A percentile compares a stretch with the other conserved stretches of the same genome.
phyloP scores from a whole-genome alignment of 1,284 basidiomycete genomes.

The Butyriboletus appendiculatus region DNA sequence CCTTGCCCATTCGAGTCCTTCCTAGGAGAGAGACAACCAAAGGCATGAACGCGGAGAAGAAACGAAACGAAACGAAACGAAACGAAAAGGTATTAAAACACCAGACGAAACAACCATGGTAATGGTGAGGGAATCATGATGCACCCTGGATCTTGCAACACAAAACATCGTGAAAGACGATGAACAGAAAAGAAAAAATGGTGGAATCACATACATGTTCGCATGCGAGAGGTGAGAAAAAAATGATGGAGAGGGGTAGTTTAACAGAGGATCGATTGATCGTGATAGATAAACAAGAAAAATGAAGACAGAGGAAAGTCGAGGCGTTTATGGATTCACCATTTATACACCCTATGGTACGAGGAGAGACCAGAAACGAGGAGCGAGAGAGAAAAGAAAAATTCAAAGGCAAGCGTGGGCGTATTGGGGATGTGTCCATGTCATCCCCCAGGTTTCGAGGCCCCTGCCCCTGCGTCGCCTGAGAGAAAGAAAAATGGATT shows the following conservation, averaged over 20 bases:
- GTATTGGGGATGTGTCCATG: background rate
- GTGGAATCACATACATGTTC: background rate
- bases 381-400: background rate
- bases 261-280: conserved; percentile 1
- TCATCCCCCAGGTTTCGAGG: background rate
- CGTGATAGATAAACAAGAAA: conserved; percentile 9
- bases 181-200: background rate
- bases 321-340: background rate
- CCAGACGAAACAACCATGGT: background rate
- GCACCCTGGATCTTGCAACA: no score
- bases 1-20: no score
- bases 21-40: no score
- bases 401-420: background rate
- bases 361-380: background rate
- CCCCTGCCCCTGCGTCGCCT: background rate
- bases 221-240: background rate
- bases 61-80: no score
- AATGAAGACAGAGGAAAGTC: background rate
- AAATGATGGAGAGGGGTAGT: background rate
- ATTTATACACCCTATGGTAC: conserved; percentile 18
- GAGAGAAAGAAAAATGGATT: background rate
- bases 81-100: background rate
- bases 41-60: no score
- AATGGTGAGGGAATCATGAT: background rate
- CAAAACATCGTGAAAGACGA: background rate